Evolutionary conservation across 352 stramenopile genomes (phyloP).

Genomic region (Globisporangium camurandrum): DNA sequence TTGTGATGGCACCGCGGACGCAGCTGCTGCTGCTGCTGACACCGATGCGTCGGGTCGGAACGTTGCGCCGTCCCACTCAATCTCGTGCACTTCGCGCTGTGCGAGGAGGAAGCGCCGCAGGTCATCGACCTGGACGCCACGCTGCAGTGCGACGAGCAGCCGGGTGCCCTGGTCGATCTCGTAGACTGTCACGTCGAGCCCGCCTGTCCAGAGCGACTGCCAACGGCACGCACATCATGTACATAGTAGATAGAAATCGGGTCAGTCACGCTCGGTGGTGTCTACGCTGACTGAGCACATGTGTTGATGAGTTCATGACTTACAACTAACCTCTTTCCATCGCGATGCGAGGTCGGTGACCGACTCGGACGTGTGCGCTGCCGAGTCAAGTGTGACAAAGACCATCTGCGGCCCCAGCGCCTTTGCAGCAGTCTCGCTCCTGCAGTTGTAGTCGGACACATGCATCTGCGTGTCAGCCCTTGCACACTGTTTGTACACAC

Average conservation of each 20-base stretch:
- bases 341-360: constrained; percentile 38
- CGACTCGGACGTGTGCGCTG: constrained; percentile 12
- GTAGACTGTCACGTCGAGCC: constrained; percentile 62
- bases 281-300: neutral
- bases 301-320: no score
- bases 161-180: constrained; percentile 47
- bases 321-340: constrained; percentile 57
- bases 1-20: constrained; percentile 13
- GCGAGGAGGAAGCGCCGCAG: constrained; percentile 40
- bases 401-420: constrained; percentile 68
- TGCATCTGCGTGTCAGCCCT: neutral
- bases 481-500: neutral
- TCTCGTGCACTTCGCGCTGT: constrained; percentile 44
- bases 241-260: no score
- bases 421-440: constrained; percentile 33
- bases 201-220: constrained; percentile 70
- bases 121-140: constrained; percentile 39
- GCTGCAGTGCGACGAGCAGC: constrained; percentile 58
- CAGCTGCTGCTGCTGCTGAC: no score
- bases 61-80: constrained; percentile 55
- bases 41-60: no score
- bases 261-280: neutral
- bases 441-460: constrained; percentile 10
- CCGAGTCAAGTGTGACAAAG: constrained; percentile 55
- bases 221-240: constrained; percentile 2